Conservation (phyloP, 2,329 filamentous ascomycete genomes). For the Anisogramma anomala region DNA sequence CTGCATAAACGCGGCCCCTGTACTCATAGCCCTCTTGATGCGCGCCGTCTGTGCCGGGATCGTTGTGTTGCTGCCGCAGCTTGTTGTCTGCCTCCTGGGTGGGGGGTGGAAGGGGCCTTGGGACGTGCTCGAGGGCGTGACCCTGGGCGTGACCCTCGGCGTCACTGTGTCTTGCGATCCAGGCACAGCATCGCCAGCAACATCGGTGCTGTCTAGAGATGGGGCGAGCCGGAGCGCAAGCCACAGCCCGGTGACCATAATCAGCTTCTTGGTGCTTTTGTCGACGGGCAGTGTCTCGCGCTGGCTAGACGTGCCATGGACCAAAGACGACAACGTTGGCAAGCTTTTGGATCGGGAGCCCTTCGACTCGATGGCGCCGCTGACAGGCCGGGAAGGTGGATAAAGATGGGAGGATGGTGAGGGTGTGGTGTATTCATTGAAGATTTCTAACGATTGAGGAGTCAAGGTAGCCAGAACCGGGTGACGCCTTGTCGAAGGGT, state of each 20-base stretch:
- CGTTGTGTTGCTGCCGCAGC: background rate
- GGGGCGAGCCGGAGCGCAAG: constrained; percentile 36
- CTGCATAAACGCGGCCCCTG: constrained; percentile 36
- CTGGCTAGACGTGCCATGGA: too few species aligned
- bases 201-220: constrained; percentile 24
- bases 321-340: too few species aligned
- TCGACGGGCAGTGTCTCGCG: constrained; percentile 29
- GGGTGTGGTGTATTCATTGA: constrained; percentile 53
- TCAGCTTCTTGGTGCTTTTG: constrained; percentile 34
- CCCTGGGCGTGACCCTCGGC: too few species aligned
- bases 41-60: constrained; percentile 3
- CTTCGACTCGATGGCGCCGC: constrained; percentile 8
- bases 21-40: constrained; percentile 31
- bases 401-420: constrained; percentile 37
- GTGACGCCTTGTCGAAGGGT: constrained; percentile 56
- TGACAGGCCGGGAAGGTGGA: constrained; percentile 31
- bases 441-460: constrained; percentile 52
- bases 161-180: constrained; percentile 18
- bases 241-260: constrained; percentile 41
- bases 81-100: constrained; percentile 15
- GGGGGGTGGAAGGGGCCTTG: background rate
- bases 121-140: background rate
- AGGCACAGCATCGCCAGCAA: constrained; percentile 16
- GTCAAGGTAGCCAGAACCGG: constrained; percentile 63
- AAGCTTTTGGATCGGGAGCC: background rate